Percentiles rank a stretch among this genome's conserved stretches.
phyloP scores from a whole-genome alignment of 2,329 filamentous ascomycete genomes.

The Epichloe sylvatica region DNA sequence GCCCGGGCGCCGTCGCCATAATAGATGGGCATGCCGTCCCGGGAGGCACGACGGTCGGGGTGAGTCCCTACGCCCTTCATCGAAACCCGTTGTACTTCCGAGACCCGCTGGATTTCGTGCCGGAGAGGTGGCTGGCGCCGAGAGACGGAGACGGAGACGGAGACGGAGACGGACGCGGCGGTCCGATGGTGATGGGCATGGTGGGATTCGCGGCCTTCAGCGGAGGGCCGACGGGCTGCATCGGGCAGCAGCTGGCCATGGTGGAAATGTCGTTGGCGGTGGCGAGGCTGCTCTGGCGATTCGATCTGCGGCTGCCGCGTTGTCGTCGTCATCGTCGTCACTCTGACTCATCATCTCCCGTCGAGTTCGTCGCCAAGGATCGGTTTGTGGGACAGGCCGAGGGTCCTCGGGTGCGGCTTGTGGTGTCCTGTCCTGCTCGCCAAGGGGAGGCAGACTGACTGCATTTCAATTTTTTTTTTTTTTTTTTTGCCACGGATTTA shows the following conservation, averaged over 20 bases:
- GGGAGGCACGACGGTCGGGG: neutral
- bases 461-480: too few species aligned
- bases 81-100: neutral
- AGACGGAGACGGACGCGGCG: neutral
- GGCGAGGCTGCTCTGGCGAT: neutral
- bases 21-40: neutral
- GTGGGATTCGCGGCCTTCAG: neutral
- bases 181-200: neutral
- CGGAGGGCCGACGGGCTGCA: conserved; percentile 1
- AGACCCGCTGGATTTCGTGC: conserved; percentile 1
- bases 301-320: neutral
- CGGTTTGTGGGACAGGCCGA: neutral
- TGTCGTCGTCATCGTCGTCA: too few species aligned
- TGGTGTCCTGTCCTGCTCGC: neutral
- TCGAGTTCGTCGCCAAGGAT: neutral
- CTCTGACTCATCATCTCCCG: too few species aligned
- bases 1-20: neutral
- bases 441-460: too few species aligned
- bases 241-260: neutral
- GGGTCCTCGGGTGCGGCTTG: neutral
- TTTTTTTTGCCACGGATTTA: too few species aligned
- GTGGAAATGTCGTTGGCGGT: neutral
- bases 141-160: neutral
- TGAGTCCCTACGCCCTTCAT: conserved; percentile 1
- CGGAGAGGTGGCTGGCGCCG: conserved; percentile 4